phyloP scores from a whole-genome alignment of 2,329 filamentous ascomycete species.

The Penicillium psychrosexuale region DNA sequence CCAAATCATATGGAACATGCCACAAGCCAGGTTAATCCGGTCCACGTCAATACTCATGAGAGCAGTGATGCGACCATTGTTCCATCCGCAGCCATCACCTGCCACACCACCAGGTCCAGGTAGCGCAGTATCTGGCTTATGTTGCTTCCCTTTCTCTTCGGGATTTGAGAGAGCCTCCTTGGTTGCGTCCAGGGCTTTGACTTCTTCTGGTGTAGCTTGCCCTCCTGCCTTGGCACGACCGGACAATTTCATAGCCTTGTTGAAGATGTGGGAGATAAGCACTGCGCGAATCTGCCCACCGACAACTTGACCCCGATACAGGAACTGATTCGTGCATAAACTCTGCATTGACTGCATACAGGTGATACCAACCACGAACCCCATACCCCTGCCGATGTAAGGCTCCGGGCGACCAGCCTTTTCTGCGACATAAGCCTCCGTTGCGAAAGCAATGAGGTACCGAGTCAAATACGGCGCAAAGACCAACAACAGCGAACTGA shows the following conservation, averaged over 20 bases:
- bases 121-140: conserved; percentile 36
- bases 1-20: conserved; percentile 90
- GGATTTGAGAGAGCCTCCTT: conserved; percentile 43
- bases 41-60: conserved; percentile 95
- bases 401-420: conserved; percentile 56
- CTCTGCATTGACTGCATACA: conserved; percentile 82
- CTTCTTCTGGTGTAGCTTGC: conserved; percentile 50
- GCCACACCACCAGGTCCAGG: conserved; percentile 49
- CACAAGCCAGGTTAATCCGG: conserved; percentile 82
- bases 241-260: conserved; percentile 87
- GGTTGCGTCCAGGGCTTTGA: conserved; percentile 42
- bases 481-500: conserved; percentile 70
- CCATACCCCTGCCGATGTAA: conserved; percentile 70
- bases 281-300: conserved; percentile 79
- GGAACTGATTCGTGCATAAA: conserved; percentile 80
- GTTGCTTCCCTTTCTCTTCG: conserved; percentile 30
- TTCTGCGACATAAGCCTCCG: conserved; percentile 69
- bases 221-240: conserved; percentile 84
- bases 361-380: conserved; percentile 79
- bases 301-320: conserved; percentile 88
- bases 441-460: conserved; percentile 81
- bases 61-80: conserved; percentile 86
- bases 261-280: conserved; percentile 82
- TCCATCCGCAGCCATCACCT: conserved; percentile 78
- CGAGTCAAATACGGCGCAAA: conserved; percentile 80